These are phyloP conservation scores for Globisporangium okanoganense DNA, from an alignment of 352 stramenopile species.

Conservation along the genomic window DNA sequence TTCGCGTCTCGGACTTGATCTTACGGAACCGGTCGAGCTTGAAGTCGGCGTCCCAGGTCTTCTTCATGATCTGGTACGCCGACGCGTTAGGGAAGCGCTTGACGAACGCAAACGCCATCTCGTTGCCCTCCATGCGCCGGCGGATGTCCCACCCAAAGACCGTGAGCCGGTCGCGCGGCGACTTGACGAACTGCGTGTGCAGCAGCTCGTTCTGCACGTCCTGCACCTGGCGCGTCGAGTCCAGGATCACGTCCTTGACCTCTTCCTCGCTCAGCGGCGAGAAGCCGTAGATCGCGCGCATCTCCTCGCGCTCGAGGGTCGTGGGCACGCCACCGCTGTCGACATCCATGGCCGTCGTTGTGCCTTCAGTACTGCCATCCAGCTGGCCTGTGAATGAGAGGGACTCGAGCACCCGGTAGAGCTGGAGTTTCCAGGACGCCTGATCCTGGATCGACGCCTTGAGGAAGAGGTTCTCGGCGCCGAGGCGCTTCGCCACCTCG, in stretches of 20 bases:
- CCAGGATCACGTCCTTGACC: conserved; percentile 32
- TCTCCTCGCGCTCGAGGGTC: conserved; percentile 25
- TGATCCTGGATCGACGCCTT: conserved; percentile 46
- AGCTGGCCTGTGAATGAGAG: conserved; percentile 25
- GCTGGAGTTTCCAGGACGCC: conserved; percentile 38
- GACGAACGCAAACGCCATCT: conserved; percentile 37
- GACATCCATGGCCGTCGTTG: neutral
- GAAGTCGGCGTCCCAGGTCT: conserved; percentile 40
- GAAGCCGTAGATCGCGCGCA: conserved; percentile 37
- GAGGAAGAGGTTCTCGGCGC: conserved; percentile 48
- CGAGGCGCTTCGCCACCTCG: conserved; percentile 31
- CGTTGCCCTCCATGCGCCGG: conserved; percentile 23
- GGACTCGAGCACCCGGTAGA: conserved; percentile 47
- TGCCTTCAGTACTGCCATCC: conserved; percentile 8
- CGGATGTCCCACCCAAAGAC: conserved; percentile 44
- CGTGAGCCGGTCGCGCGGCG: conserved; percentile 19
- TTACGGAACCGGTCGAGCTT: conserved; percentile 29
- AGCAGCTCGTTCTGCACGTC: conserved; percentile 31
- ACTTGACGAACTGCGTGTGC: conserved; percentile 15
- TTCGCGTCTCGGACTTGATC: conserved; percentile 44
- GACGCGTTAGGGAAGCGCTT: conserved; percentile 37
- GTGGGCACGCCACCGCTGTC: neutral
- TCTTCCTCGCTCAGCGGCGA: conserved; percentile 25
- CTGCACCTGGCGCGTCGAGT: conserved; percentile 30
- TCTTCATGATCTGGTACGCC: conserved; percentile 27